Percentiles rank a stretch among this genome's conserved stretches.
Conservation (phyloP, 192 early-diverging fungal genomes). For the Cetraspora pellucida region DNA sequence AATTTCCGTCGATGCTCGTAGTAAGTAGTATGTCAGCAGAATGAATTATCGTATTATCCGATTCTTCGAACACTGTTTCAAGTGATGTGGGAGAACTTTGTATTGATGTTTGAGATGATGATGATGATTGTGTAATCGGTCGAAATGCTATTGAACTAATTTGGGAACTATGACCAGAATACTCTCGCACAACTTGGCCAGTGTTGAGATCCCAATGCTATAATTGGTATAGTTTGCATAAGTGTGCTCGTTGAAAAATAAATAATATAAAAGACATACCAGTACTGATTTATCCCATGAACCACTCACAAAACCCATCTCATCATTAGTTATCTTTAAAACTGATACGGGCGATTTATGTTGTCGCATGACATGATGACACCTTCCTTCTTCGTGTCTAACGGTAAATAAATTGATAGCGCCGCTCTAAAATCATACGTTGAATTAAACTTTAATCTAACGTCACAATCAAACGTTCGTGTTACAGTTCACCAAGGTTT, state of each 20-base stretch:
- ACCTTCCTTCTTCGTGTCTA: conserved; percentile 92
- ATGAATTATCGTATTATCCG: conserved; percentile 32
- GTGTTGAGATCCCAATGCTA: conserved; percentile 86
- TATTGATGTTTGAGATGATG: background rate
- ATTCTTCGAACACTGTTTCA: conserved; percentile 36
- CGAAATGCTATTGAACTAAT: conserved; percentile 76
- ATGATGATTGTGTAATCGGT: conserved; percentile 49
- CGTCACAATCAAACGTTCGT: no score
- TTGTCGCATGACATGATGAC: conserved; percentile 77
- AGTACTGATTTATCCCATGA: conserved; percentile 91
- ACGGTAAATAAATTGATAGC: conserved; percentile 85
- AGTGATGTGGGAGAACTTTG: conserved; percentile 18
- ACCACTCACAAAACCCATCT: conserved; percentile 83
- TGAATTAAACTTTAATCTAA: background rate
- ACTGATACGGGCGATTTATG: conserved; percentile 87
- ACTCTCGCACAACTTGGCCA: conserved; percentile 69
- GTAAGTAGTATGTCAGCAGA: conserved; percentile 62
- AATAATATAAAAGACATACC: conserved; percentile 53
- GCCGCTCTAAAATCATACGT: conserved; percentile 59
- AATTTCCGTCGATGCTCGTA: conserved; percentile 75
- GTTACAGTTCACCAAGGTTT: no score
- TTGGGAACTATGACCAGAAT: conserved; percentile 78
- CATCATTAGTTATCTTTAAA: conserved; percentile 77
- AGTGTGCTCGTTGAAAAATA: background rate
- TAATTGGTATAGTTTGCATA: background rate